These are phyloP conservation scores for Forsythia suspensa DNA, from an alignment of 257 asterid species.

Conservation along the genomic window DNA sequence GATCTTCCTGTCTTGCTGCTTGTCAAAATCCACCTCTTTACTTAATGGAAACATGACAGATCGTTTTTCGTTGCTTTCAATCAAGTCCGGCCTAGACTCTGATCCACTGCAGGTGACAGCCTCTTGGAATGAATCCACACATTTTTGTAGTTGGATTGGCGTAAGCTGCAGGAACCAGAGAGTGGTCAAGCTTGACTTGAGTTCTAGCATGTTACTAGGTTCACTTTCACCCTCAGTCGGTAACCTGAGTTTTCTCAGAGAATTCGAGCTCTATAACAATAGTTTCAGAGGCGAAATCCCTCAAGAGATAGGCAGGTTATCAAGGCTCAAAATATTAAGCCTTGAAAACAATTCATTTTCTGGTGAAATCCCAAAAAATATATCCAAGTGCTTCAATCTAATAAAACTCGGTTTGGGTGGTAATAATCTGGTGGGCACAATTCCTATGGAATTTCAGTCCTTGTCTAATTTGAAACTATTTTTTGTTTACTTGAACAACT, in stretches of 20 bases:
- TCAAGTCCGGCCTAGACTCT: slow-evolving; percentile 3
- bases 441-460: slow-evolving; percentile 16
- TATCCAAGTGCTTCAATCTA: slow-evolving; percentile 2
- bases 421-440: background rate
- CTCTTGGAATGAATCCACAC: slow-evolving; percentile 12
- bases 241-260: slow-evolving; percentile 14
- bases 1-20: background rate
- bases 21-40: background rate
- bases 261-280: slow-evolving; percentile 1
- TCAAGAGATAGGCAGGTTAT: slow-evolving; percentile 8
- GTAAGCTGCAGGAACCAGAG: slow-evolving; percentile 8
- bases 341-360: slow-evolving; percentile 16
- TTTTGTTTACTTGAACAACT: background rate
- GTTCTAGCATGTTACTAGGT: background rate
- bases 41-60: slow-evolving; percentile 6
- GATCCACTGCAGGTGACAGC: background rate
- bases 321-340: background rate
- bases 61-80: background rate
- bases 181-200: slow-evolving; percentile 1
- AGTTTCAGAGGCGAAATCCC: slow-evolving; percentile 18
- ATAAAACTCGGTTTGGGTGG: slow-evolving; percentile 3
- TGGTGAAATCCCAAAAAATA: slow-evolving; percentile 14
- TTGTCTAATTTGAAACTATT: slow-evolving; percentile 2
- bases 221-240: slow-evolving; percentile 9
- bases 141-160: slow-evolving; percentile 17